Conservation (phyloP, 1,139 yeast species). For the Yamadazyma aaseri region DNA sequence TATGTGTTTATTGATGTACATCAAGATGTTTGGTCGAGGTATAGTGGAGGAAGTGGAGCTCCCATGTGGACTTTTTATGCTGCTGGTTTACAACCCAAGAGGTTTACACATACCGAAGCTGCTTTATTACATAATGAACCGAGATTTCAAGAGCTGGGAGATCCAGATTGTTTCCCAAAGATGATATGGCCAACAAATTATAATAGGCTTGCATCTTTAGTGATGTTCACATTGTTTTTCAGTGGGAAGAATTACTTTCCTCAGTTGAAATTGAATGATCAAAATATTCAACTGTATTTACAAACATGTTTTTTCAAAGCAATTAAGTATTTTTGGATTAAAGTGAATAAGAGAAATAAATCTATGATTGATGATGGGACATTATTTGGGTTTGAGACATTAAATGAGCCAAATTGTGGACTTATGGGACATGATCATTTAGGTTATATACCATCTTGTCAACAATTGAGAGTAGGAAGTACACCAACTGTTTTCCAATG, state of each 20-base stretch:
- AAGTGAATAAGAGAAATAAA: constrained; percentile 49
- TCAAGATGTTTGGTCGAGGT: constrained; percentile 94
- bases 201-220: constrained; percentile 67
- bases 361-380: constrained; percentile 52
- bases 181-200: constrained; percentile 96
- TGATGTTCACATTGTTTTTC: constrained; percentile 85
- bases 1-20: constrained; percentile 87
- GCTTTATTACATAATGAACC: constrained; percentile 67
- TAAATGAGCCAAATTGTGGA: constrained; percentile 85
- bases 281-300: constrained; percentile 74
- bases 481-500: constrained; percentile 67
- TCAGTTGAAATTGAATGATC: constrained; percentile 63
- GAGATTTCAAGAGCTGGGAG: constrained; percentile 30
- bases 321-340: constrained; percentile 51
- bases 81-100: constrained; percentile 80
- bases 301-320: constrained; percentile 64
- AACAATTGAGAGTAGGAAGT: constrained; percentile 62
- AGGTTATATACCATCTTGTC: constrained; percentile 45
- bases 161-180: constrained; percentile 53
- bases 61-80: constrained; percentile 95
- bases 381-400: constrained; percentile 75
- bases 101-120: constrained; percentile 68
- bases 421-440: constrained; percentile 55
- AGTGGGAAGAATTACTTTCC: constrained; percentile 75
- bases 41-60: constrained; percentile 93